A percentile compares a stretch with the other conserved stretches of the same genome.
Conservation (phyloP, 345 rosid species). For the Acer saccharum region DNA sequence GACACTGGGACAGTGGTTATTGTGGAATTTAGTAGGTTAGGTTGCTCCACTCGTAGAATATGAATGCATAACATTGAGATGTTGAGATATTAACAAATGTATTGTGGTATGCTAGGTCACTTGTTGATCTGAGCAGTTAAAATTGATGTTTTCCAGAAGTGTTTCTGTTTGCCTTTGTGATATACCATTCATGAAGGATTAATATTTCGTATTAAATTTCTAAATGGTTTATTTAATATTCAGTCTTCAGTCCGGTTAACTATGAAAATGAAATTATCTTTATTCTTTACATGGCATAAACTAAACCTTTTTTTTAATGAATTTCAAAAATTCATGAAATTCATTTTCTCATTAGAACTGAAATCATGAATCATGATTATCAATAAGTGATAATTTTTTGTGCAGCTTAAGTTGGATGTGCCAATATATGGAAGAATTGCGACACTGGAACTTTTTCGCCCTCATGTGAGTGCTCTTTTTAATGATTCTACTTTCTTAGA, state of each 20-base stretch:
- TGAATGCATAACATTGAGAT: background rate
- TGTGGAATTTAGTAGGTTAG: background rate
- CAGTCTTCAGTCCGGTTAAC: background rate
- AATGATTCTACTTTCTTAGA: background rate
- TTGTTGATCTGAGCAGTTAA: too few relatives aligned
- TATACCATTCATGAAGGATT: background rate
- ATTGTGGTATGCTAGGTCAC: background rate
- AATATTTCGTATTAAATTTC: background rate
- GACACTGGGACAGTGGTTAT: background rate
- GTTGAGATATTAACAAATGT: background rate
- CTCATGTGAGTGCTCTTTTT: conserved; percentile 66
- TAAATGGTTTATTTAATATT: background rate
- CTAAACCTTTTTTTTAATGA: background rate
- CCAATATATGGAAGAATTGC: conserved; percentile 97
- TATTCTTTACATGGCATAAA: background rate
- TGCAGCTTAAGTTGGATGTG: conserved; percentile 88
- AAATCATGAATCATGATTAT: background rate
- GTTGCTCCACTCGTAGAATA: background rate
- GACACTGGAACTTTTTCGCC: conserved; percentile 86
- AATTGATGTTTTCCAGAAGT: background rate
- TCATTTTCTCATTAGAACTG: conserved; percentile 4
- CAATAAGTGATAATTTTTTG: conserved; percentile 2
- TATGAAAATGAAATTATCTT: background rate
- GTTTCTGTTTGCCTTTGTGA: background rate
- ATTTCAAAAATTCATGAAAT: background rate